Evolutionary conservation across 352 stramenopile genomes (phyloP), one percentile per base, ranked within the genome.

Genomic region (Thalassiosira sp.): DNA sequence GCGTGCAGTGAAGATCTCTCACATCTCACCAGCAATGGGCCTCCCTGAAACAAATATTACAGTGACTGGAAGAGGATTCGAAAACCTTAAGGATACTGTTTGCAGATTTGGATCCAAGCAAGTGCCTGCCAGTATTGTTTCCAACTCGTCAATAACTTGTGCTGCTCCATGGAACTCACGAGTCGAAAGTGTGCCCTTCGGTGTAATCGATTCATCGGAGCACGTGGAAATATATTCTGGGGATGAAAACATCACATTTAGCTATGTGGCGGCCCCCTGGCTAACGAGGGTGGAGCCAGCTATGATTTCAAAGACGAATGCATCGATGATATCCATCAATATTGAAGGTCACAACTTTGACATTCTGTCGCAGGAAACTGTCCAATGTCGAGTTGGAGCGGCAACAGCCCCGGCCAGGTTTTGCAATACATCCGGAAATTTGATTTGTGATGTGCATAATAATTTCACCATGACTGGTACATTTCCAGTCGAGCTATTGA

Each of bases 331-430:
- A 31, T 20, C 22, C 0, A 33, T 81, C 6, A 16, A 40, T 25
- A 18, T 76, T 22, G 65, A 72, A 67, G 72, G 57, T 22, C 15
- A 52, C 0, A 76, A 81, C 45, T 63, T 76, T 18, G 59, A 65
- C 25, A 22, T 48, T n/a, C 56, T 78, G 20, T 40, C 59, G 18
- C 31, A 42, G 10, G 59, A 65, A 46, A 22, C 1, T 51, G 13
- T 68, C 6, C 40, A 52, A 35, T 79, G 70, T 60, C 54, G 45
- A 7, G 42, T 72, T 79, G 70, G 61, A 52, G 72, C 61, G 6
- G 48, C 10, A 11, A 31, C 59, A 11, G 27, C 33, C 6, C 40
- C 46, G 10, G 61, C 53, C 22, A 56, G 33, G 15, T 18, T 56
- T 69, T 13, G 46, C 13, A 42, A 56, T 33, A 48, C 37, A 8